phyloP scores from a whole-genome alignment of 2,329 filamentous ascomycete genomes.

The Lomentospora prolificans region DNA sequence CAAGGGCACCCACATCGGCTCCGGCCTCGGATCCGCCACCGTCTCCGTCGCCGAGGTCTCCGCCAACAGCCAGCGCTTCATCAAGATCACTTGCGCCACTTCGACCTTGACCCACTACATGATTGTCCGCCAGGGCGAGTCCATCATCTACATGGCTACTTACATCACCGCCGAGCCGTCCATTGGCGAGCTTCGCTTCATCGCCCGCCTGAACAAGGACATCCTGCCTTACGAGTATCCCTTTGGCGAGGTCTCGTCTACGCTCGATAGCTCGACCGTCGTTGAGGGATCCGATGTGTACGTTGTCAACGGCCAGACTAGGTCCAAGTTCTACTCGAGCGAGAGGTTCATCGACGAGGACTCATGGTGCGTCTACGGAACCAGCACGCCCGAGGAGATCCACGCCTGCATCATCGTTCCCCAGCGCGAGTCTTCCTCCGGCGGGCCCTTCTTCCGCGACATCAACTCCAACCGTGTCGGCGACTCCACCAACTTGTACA shows the following conservation, averaged over 20 bases:
- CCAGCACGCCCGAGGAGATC: slow-evolving; percentile 26
- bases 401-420: slow-evolving; percentile 54
- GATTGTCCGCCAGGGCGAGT: slow-evolving; percentile 49
- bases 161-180: slow-evolving; percentile 47
- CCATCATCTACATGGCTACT: slow-evolving; percentile 51
- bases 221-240: slow-evolving; percentile 42
- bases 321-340: slow-evolving; percentile 61
- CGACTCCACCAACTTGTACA: slow-evolving; percentile 47
- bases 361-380: slow-evolving; percentile 50
- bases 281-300: slow-evolving; percentile 53
- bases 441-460: slow-evolving; percentile 57
- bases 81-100: slow-evolving; percentile 52
- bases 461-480: slow-evolving; percentile 57
- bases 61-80: slow-evolving; percentile 29
- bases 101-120: slow-evolving; percentile 55
- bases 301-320: slow-evolving; percentile 50
- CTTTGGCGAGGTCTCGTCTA: slow-evolving; percentile 46
- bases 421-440: slow-evolving; percentile 49
- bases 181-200: slow-evolving; percentile 54
- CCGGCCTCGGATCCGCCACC: slow-evolving; percentile 47
- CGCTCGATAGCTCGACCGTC: slow-evolving; percentile 34
- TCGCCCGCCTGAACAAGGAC: slow-evolving; percentile 46
- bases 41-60: slow-evolving; percentile 36
- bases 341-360: slow-evolving; percentile 61
- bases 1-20: slow-evolving; percentile 45